A percentile compares a stretch with the other conserved stretches of the same genome.
These are phyloP conservation scores for Cytospora mali DNA, from an alignment of 2,329 filamentous ascomycete species.

Conservation along the genomic window DNA sequence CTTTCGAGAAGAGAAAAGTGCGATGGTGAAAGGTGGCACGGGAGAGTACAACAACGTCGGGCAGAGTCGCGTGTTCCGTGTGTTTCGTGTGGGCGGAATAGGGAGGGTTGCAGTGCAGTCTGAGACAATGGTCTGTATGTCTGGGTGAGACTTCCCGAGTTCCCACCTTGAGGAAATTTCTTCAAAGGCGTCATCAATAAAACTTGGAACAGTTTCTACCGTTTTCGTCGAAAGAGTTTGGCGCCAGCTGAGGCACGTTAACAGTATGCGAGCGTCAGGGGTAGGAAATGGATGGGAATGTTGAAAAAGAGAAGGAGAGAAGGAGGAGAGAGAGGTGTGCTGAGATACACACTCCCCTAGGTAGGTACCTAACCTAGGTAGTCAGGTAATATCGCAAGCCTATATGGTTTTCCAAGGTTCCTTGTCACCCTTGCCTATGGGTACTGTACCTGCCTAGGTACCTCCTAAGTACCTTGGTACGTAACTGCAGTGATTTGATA, in stretches of 20 bases:
- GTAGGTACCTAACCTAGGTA: no score
- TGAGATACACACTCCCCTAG: no score
- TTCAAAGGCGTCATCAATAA: background rate
- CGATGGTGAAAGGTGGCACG: background rate
- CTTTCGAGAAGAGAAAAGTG: conserved; percentile 1
- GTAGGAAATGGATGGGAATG: no score
- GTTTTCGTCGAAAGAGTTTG: background rate
- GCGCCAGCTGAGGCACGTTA: background rate
- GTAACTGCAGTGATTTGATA: no score
- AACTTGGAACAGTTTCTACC: background rate
- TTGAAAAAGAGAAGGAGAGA: no score
- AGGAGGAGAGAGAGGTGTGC: no score
- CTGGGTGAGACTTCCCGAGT: background rate
- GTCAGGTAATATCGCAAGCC: no score
- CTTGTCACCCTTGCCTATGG: background rate
- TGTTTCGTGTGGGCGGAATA: conserved; percentile 13
- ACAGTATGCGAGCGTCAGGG: no score
- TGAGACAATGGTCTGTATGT: conserved; percentile 13
- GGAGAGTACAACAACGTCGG: background rate
- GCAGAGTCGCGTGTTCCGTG: conserved; percentile 1
- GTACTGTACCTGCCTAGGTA: background rate
- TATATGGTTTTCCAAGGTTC: no score
- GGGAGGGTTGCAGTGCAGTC: background rate
- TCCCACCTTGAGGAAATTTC: background rate
- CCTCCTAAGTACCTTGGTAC: no score